Conservation (phyloP, 306 rosid species). For the Cucumis hystrix region DNA sequence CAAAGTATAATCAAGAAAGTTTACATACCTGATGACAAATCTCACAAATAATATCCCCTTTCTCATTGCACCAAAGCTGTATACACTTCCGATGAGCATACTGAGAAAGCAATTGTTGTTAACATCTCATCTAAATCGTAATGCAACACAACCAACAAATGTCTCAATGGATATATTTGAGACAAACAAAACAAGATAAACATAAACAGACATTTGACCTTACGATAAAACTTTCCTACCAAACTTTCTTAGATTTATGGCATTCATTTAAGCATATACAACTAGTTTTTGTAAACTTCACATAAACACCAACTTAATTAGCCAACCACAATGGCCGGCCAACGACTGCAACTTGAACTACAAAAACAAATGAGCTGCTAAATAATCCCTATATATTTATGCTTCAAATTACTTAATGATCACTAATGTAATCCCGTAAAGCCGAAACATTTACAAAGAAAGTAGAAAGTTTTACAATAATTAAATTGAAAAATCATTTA, state of each 20-base stretch:
- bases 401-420: background rate
- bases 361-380: too few relatives aligned
- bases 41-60: conserved; percentile 91
- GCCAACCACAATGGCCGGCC: background rate
- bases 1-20: background rate
- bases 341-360: background rate
- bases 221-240: background rate
- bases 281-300: background rate
- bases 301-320: background rate
- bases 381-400: background rate
- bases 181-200: background rate
- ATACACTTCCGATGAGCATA: conserved; percentile 96
- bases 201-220: background rate
- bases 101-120: conserved; percentile 27
- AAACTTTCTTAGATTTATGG: background rate
- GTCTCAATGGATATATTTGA: background rate
- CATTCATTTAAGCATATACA: background rate
- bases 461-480: background rate
- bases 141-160: background rate
- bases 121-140: conserved; percentile 1
- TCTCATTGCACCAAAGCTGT: conserved; percentile 97
- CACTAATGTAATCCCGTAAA: background rate
- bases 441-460: background rate
- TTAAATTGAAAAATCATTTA: background rate
- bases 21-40: conserved; percentile 84